Base-by-base conservation (phyloP, 495 filamentous ascomycete genomes). In the Aspergillus nanangensis region DNA sequence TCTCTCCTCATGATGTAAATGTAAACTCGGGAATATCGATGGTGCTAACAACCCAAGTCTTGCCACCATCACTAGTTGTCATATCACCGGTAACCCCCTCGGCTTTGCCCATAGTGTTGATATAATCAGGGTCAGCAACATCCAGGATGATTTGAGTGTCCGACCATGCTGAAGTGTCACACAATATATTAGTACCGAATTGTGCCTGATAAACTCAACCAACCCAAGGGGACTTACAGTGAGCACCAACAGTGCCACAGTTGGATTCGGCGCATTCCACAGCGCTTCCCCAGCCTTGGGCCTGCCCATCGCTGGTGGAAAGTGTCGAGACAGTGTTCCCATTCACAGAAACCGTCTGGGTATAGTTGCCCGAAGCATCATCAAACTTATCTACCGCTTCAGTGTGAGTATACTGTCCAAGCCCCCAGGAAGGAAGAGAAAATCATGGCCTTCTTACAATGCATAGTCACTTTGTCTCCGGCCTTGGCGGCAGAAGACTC, bases 201-300 rank as follows among this genome's bases (percentile, higher is more conserved):
- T 13, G 3, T n/a, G 32, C 22, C 5, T 36, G 17, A 8, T 4
- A 36, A 3, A 3, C 10, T 8, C 5, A 8, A 17, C 1, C 3
- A 8, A 44, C 11, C 20, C 3, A n/a, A n/a, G 14, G 29, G 10
- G 11, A 35, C 59, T 51, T 57, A 62, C 62, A 45, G 46, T 72
- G 69, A 38, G 58, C 58, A 27, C 53, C 51, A 25, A 72, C 57
- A 49, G 62, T 67, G 35, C 69, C 67, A 51, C 69, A 72, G 47
- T 65, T 56, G 20, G 52, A 42, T 20, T 55, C 55, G 25, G 63
- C 64, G 27, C 69, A 72, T 40, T 72, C 69, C 1, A 72, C 62
- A 5, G 69, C 60, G 34, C 63, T 69, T 8, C 66, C 68, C 66
- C 68, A 70, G 41, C 65, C 65, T 46, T 66, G 46, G 20, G 66